Conservation (phyloP, 2,329 filamentous ascomycete genomes). For the Nemania abortiva region DNA sequence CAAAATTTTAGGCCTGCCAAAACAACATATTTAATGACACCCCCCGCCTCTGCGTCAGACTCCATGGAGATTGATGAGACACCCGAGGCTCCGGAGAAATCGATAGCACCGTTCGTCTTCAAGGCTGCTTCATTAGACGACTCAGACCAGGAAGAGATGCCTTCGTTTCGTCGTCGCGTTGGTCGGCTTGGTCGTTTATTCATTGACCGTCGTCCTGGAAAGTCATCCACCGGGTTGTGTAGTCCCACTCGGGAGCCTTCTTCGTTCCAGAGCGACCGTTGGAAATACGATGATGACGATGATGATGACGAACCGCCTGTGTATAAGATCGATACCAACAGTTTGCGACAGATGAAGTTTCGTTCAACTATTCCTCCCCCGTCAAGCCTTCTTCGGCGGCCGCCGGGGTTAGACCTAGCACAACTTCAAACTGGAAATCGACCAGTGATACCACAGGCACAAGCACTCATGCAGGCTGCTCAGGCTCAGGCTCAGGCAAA, state of each 20-base stretch:
- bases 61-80: slow-evolving; percentile 68
- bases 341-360: slow-evolving; percentile 70
- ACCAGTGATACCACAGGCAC: slow-evolving; percentile 44
- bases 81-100: slow-evolving; percentile 50
- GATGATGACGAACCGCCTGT: slow-evolving; percentile 77
- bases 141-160: slow-evolving; percentile 57
- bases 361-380: slow-evolving; percentile 68
- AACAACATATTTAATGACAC: slow-evolving; percentile 76
- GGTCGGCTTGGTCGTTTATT: slow-evolving; percentile 87
- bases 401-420: slow-evolving; percentile 51
- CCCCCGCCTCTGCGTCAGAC: slow-evolving; percentile 68
- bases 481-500: slow-evolving; percentile 39
- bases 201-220: slow-evolving; percentile 85
- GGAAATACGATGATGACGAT: slow-evolving; percentile 89
- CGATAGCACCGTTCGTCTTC: slow-evolving; percentile 58
- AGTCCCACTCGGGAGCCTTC: slow-evolving; percentile 51
- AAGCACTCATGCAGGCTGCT: slow-evolving; percentile 36
- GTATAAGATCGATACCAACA: slow-evolving; percentile 81
- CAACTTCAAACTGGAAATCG: slow-evolving; percentile 44
- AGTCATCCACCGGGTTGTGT: slow-evolving; percentile 36
- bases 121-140: slow-evolving; percentile 58
- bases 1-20: slow-evolving; percentile 77
- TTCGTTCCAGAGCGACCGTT: slow-evolving; percentile 70
- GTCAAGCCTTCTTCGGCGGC: slow-evolving; percentile 57
- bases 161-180: slow-evolving; percentile 84